These are phyloP conservation scores for Lipomyces anomalus DNA, from an alignment of 805 yeast species.

Conservation along the genomic window DNA sequence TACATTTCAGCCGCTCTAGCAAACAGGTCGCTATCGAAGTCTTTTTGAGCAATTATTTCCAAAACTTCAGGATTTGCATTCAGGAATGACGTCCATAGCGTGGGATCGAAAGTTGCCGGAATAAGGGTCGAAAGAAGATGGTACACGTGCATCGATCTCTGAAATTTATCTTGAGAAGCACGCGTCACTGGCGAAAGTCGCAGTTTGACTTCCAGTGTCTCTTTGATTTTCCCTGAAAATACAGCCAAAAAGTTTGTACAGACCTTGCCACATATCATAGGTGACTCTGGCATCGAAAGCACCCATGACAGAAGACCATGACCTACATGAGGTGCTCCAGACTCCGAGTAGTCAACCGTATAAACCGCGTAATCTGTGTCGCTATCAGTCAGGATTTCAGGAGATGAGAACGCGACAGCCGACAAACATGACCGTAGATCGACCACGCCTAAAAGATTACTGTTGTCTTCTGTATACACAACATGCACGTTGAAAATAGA, in stretches of 20 bases:
- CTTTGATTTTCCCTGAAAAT: conserved; percentile 22
- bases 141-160: conserved; percentile 20
- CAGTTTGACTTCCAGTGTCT: conserved; percentile 30
- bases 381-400: conserved; percentile 34
- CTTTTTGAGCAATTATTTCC: conserved; percentile 7
- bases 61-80: conserved; percentile 16
- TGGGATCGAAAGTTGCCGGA: conserved; percentile 20
- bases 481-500: conserved; percentile 25
- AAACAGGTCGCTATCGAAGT: background rate
- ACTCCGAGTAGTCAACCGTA: conserved; percentile 37
- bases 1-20: background rate
- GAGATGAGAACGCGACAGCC: conserved; percentile 33
- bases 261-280: conserved; percentile 27
- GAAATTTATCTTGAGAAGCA: conserved; percentile 14
- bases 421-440: conserved; percentile 32
- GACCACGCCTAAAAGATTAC: conserved; percentile 30
- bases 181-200: conserved; percentile 28
- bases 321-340: conserved; percentile 36
- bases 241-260: conserved; percentile 27
- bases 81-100: conserved; percentile 20
- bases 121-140: conserved; percentile 14
- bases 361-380: conserved; percentile 37
- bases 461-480: conserved; percentile 22
- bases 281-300: conserved; percentile 9
- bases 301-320: conserved; percentile 36